phyloP scores from a whole-genome alignment of 2,329 filamentous ascomycete genomes.

The Penicillium sp. region DNA sequence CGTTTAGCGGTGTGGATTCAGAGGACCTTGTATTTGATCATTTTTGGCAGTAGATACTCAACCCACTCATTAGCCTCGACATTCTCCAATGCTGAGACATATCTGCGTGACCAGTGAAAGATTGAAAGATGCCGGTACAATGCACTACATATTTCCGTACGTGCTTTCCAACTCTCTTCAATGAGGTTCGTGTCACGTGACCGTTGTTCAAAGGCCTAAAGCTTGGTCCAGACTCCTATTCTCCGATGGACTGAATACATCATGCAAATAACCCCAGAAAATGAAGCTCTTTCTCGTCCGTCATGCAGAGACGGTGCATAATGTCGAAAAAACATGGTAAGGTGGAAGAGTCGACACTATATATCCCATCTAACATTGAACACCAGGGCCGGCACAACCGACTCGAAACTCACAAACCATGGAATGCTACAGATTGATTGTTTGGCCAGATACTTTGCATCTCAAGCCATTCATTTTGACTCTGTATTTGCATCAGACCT shows the following conservation, averaged over 20 bases:
- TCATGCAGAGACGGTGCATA: constrained; percentile 88
- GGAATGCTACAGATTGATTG: constrained; percentile 72
- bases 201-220: background rate
- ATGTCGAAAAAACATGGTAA: constrained; percentile 72
- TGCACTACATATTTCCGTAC: background rate
- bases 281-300: constrained; percentile 73
- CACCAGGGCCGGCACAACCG: constrained; percentile 68
- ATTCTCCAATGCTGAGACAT: background rate
- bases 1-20: too few species aligned
- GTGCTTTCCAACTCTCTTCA: background rate
- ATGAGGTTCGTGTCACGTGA: background rate
- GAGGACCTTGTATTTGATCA: too few species aligned
- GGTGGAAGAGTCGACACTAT: constrained; percentile 19
- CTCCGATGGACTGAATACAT: background rate
- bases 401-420: constrained; percentile 76
- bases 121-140: too few species aligned
- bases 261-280: background rate
- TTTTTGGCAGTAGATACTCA: too few species aligned
- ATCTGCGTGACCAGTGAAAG: background rate
- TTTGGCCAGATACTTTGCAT: constrained; percentile 63
- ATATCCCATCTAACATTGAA: background rate
- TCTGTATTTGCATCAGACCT: constrained; percentile 75
- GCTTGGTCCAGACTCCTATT: background rate
- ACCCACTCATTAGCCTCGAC: background rate
- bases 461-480: constrained; percentile 60